Base-by-base conservation (phyloP, 768 basidiomycete genomes). In the Dentipellis fragilis region DNA sequence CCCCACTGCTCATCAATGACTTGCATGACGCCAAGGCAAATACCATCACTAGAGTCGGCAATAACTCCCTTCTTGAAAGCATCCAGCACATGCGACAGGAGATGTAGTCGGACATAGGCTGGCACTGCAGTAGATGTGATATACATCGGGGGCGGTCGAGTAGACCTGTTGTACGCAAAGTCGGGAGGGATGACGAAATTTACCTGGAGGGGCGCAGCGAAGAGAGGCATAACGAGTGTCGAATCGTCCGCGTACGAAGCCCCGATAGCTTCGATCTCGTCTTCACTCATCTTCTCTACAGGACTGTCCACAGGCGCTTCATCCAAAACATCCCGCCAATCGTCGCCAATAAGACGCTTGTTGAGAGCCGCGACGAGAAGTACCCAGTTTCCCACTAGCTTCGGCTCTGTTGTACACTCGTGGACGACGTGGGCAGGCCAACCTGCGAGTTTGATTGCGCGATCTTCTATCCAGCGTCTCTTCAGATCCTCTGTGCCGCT, bases 101-200 rank as follows among this genome's bases (percentile, higher is more conserved):
- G 76, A 64, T 94, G 84, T 4, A 95, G 78, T 19, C 90, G 83
- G 54, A 94, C 73, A 67, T 95, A 95, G 1, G 90, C 79, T 0
- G 93, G 80, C 4, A 86, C 73, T 1, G 80, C 77, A 0, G 71
- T 64, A 1, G 89, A 91, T 1, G 84, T 78, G 53, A 95, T 66
- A 66, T 85, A 95, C 70, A 93, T 80, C 0, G 89, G 81, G 0
- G 84, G 79, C 55, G 81, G 79, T 19, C 65, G 73, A 64, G 59
- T 76, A 57, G 62, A 76, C 63, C 68, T 79, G 67, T 74, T 74
- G 61, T 75, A 73, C 0, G 67, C 67, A 21, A 77, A 75, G 19
- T 72, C 65, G 4, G 70, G 58, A 22, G 81, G 77, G 21, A 84
- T 71, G 23, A 91, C 63, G 50, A 94, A 69, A 59, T 91, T 84